Evolutionary conservation across 805 yeast genomes (phyloP).

Genomic region (Candida ipomoeae): DNA sequence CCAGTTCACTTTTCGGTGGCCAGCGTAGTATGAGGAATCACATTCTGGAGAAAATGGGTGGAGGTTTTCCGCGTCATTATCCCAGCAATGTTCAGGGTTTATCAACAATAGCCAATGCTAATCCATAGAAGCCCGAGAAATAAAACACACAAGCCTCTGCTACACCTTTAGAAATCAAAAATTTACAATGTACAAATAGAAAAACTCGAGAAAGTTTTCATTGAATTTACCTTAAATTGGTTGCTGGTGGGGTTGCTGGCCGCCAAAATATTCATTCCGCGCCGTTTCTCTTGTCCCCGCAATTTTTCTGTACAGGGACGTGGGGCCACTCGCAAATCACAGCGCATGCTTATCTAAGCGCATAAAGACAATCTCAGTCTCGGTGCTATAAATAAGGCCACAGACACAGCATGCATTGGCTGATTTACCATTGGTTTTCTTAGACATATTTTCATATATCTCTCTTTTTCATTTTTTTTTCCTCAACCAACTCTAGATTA

Average conservation of each 20-base stretch:
- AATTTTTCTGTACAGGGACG: background rate
- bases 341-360: constrained; percentile 5
- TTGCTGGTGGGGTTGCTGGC: background rate
- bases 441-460: background rate
- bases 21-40: too few species aligned
- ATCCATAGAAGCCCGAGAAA: too few species aligned
- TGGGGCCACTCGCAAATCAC: constrained; percentile 6
- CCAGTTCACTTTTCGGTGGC: background rate
- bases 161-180: too few species aligned
- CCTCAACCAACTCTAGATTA: too few species aligned
- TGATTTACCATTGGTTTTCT: background rate
- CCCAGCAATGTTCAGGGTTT: too few species aligned
- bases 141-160: too few species aligned
- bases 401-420: background rate
- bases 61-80: too few species aligned
- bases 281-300: background rate
- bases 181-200: too few species aligned
- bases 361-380: background rate
- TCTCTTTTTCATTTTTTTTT: background rate
- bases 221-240: background rate
- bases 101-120: too few species aligned
- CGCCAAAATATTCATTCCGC: background rate
- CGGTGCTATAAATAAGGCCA: background rate
- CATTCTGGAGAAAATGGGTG: too few species aligned
- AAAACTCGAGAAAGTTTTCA: too few species aligned